Evolutionary conservation across 2,329 filamentous ascomycete species (phyloP), one percentile per base, ranked within the genome.

Genomic region (Venturia oleaginea): DNA sequence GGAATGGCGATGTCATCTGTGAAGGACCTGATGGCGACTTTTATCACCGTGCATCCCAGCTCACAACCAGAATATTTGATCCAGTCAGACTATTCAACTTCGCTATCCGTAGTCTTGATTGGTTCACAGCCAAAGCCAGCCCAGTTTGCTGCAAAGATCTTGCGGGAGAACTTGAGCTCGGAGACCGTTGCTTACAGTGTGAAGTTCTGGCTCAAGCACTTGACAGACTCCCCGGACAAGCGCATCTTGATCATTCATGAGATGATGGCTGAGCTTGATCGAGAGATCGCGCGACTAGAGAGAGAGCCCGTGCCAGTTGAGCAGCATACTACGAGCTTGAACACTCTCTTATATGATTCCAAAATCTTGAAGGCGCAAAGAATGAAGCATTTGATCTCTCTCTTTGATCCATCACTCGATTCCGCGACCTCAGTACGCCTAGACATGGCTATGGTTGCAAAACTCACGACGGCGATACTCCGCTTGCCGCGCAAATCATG

Each of bases 51-150:
- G 34, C 82, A 86, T 69, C 83, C 84, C 0, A 81, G 78, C 4
- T 80, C 85, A 69, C 80, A 82, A 74, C 74, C 85, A 17, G 81
- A 86, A 66, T 86, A 86, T 69, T 77, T 77, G 0, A 80, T 80
- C 7, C 71, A 76, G 8, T 76, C 78, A 3, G 77, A 80, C 32
- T 78, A 83, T 63, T 71, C 72, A n/a, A 71, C 74, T 0, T 75
- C 70, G 0, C 67, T 83, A 37, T 68, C 64, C 71, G 5, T 42
- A 55, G 34, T 57, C 5, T 6, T 30, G 2, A 34, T 30, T 4
- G 51, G 19, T 22, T 17, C 30, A 34, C 17, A 57, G 15, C 51
- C 27, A 34, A 57, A 22, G 15, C 51, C 51, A 17, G 24, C 27
- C 5, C 6, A 34, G 11, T 57, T 57, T 27, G 15, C 34, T 8